A percentile compares a stretch with the other conserved stretches of the same genome.
phyloP scores from a whole-genome alignment of 1,139 yeast genomes.

The Nakaseomyces delphensis region DNA sequence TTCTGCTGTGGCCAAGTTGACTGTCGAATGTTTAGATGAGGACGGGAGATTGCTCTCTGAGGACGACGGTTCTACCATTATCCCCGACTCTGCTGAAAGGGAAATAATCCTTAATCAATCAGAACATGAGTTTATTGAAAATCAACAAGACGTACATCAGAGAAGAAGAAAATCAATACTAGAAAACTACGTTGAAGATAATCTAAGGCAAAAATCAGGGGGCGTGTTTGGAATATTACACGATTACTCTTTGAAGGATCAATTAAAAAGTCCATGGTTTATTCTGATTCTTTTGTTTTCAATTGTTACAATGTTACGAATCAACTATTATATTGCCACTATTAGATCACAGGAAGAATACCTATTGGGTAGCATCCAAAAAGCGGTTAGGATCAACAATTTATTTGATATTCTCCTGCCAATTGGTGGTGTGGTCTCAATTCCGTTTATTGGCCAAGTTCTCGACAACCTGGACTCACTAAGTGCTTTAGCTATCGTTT shows the following conservation, averaged over 20 bases:
- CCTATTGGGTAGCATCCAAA: conserved; percentile 45
- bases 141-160: conserved; percentile 7
- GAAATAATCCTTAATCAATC: conserved; percentile 26
- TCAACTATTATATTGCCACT: conserved; percentile 88
- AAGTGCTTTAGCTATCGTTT: conserved; percentile 45
- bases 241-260: conserved; percentile 50
- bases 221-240: conserved; percentile 86
- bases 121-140: conserved; percentile 10
- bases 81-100: conserved; percentile 17
- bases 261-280: conserved; percentile 73
- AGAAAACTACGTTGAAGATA: conserved; percentile 53
- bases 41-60: conserved; percentile 32
- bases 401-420: conserved; percentile 83
- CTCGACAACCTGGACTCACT: conserved; percentile 67
- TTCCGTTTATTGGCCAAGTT: conserved; percentile 78
- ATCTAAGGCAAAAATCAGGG: conserved; percentile 47
- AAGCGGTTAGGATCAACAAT: conserved; percentile 54
- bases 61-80: conserved; percentile 27
- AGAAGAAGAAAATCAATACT: conserved; percentile 40
- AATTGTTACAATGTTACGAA: conserved; percentile 78
- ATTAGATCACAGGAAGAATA: conserved; percentile 68
- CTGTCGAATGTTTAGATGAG: conserved; percentile 64
- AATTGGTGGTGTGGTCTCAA: conserved; percentile 73
- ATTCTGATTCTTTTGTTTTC: conserved; percentile 67
- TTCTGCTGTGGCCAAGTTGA: conserved; percentile 49